Percentiles rank a stretch among this genome's conserved stretches.
phyloP scores from a whole-genome alignment of 805 yeast species.

The Wickerhamiella domercqiae region DNA sequence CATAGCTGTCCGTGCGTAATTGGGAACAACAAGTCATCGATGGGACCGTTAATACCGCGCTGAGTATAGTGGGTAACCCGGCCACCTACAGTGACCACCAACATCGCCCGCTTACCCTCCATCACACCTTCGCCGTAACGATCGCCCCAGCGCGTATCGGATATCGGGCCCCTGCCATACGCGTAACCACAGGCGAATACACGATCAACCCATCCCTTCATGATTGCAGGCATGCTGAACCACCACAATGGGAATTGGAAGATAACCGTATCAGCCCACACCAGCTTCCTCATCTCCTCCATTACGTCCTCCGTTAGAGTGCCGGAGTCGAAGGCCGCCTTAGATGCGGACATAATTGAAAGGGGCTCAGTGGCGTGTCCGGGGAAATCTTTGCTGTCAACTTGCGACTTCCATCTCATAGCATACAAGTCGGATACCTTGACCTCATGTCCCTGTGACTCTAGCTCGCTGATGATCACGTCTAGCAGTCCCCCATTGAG shows the following conservation, averaged over 20 bases:
- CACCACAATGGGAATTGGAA: constrained; percentile 2
- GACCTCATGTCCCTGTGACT: too few relatives aligned
- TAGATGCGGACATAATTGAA: background rate
- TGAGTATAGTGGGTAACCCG: background rate
- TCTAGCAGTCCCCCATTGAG: too few relatives aligned
- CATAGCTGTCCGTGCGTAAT: background rate
- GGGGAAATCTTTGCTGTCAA: background rate
- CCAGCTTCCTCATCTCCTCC: background rate
- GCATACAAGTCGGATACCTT: too few relatives aligned
- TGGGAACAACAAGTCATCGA: background rate
- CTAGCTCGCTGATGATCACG: too few relatives aligned
- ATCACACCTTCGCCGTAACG: background rate
- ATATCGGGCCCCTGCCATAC: background rate
- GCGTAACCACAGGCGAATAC: background rate
- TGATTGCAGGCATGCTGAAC: background rate
- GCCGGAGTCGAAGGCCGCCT: background rate
- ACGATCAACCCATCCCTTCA: background rate
- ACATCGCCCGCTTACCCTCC: background rate
- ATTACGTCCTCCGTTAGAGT: background rate
- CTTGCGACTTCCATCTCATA: background rate
- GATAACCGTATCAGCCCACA: background rate
- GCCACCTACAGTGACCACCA: background rate
- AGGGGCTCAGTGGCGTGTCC: background rate
- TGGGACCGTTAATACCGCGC: constrained; percentile 1
- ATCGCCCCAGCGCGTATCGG: background rate